These are phyloP conservation scores for Mycena sp. DNA, from an alignment of 1,284 basidiomycete genomes.

Conservation along the genomic window DNA sequence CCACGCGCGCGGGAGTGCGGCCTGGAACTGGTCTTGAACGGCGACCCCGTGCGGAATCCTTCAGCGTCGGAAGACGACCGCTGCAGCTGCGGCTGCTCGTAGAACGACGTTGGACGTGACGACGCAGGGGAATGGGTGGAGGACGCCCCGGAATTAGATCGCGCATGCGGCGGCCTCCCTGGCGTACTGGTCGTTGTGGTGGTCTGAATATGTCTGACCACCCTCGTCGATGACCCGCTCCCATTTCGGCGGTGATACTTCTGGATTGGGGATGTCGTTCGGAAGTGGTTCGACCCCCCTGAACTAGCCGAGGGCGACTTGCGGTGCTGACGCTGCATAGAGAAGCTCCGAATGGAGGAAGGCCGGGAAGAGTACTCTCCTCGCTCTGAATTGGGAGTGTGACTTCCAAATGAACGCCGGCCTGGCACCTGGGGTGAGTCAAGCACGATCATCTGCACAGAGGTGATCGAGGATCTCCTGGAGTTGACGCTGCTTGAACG, in stretches of 20 bases:
- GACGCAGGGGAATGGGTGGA: constrained; percentile 76
- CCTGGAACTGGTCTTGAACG: constrained; percentile 49
- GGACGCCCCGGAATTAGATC: constrained; percentile 78
- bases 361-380: constrained; percentile 80
- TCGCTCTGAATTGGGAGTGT: constrained; percentile 81
- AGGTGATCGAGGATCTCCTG: constrained; percentile 73
- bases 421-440: constrained; percentile 69
- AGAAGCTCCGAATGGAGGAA: constrained; percentile 77
- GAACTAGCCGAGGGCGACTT: constrained; percentile 83
- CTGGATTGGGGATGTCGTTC: constrained; percentile 72
- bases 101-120: constrained; percentile 77
- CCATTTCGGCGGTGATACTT: constrained; percentile 77
- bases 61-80: constrained; percentile 65
- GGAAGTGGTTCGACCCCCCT: constrained; percentile 68
- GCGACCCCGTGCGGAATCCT: constrained; percentile 59
- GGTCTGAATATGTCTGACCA: constrained; percentile 70
- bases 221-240: constrained; percentile 79
- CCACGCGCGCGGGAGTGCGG: constrained; percentile 44
- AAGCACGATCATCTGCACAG: constrained; percentile 64
- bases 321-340: constrained; percentile 65
- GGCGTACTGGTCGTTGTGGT: constrained; percentile 39
- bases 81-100: constrained; percentile 55
- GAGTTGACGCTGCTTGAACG: constrained; percentile 87
- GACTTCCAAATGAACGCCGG: constrained; percentile 73
- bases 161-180: constrained; percentile 57